Base-by-base conservation (phyloP, 176 grass and related monocot species). In the Phragmites australis region DNA sequence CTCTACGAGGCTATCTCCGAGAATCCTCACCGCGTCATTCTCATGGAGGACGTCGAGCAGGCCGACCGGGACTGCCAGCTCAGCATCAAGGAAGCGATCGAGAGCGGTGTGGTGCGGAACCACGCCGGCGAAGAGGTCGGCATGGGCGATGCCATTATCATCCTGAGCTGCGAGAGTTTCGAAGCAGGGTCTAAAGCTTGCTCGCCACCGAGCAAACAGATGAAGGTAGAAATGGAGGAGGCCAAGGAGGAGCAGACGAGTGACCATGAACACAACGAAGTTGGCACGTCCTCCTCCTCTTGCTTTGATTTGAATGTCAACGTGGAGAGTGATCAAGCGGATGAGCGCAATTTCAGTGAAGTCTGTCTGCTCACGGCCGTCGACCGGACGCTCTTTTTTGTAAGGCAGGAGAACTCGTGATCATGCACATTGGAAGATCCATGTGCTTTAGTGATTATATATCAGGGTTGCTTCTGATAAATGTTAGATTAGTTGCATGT, bases 271-370 rank as follows among this genome's bases (percentile, higher is more conserved):
- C 69, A 29, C 9, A 68, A 80, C 14, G 82, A 60, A 85, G n/a
- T n/a, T 62, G 71, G 41, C 0, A 23, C 15, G 8, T 54, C 57
- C 3, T 37, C 48, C 48, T 72, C 91, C 6, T 74, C 90, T 51
- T 85, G 75, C 81, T 83, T 98, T n/a, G 96, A 98, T 94, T 55
- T 98, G 88, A 98, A 98, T 81, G 64, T 98, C 42, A 41, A 74
- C 30, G 76, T 90, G 57, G 76, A 55, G 63, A 79, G 48, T 59
- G 56, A 87, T 31, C 79, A 68, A 39, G 74, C 50, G 17, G 87
- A 79, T 34, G 78, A 88, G 67, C 53, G 7, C 48, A 72, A 43
- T 10, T 77, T 47, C 21, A 63, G 64, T 70, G 85, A 88, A 56
- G 14, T 90, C 25, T 74, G 82, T 80, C 74, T 94, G 74, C 78